Percentiles rank a stretch among this genome's conserved stretches.
phyloP scores from a whole-genome alignment of 345 rosid genomes.

The Clausena lansium region DNA sequence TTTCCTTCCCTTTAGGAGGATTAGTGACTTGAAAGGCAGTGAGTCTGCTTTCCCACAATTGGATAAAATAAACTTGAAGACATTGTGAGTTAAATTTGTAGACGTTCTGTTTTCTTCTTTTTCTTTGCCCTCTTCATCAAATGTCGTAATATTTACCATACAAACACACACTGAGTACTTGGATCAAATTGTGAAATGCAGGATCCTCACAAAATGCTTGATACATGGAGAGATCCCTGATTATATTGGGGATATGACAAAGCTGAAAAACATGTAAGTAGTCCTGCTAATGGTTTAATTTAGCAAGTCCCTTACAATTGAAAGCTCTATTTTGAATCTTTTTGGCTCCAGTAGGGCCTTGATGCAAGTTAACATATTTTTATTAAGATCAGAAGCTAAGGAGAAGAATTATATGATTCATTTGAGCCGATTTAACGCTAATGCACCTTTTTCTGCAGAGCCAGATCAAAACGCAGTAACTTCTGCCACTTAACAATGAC shows the following conservation, averaged over 20 bases:
- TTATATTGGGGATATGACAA: conserved; percentile 52
- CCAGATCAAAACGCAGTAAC: not conserved
- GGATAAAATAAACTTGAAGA: conserved; percentile 51
- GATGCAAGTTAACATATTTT: no score
- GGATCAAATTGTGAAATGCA: conserved; percentile 27
- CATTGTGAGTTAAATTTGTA: conserved; percentile 53
- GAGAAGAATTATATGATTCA: not conserved
- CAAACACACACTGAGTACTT: not conserved
- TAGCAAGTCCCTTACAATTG: not conserved
- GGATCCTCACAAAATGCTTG: conserved; percentile 65
- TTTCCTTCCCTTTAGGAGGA: conserved; percentile 52
- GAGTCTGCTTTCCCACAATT: conserved; percentile 54
- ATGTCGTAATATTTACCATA: not conserved
- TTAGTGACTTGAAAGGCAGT: conserved; percentile 67
- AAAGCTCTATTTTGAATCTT: not conserved
- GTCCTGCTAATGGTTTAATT: not conserved
- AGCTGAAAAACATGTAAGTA: conserved; percentile 75
- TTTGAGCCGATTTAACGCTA: not conserved
- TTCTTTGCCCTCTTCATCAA: not conserved
- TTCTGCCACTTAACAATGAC: not conserved
- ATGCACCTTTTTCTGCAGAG: not conserved
- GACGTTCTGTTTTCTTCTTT: not conserved
- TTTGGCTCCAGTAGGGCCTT: not conserved
- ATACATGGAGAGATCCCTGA: conserved; percentile 58
- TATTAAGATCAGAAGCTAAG: not conserved